Percentiles rank a stretch among this genome's conserved stretches.
Evolutionary conservation across 768 basidiomycete species (phyloP).

Genomic region (Gautieria morchelliformis): DNA sequence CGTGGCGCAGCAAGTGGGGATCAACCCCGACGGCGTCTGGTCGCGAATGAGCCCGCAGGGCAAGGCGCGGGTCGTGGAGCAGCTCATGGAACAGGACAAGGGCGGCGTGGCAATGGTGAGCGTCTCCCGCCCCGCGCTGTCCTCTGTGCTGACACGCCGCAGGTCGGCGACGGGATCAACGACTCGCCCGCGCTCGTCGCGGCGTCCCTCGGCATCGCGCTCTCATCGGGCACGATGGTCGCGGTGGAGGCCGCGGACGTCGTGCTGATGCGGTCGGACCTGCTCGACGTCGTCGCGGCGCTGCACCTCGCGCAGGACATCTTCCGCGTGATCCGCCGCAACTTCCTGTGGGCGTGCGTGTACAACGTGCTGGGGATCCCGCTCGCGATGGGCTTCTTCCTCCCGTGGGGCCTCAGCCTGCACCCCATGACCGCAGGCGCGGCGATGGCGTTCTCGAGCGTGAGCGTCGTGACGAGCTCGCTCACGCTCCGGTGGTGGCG

Average conservation of each 20-base stretch:
- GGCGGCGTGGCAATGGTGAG: constrained; percentile 86
- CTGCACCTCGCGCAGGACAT: constrained; percentile 84
- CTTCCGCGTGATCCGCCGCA: constrained; percentile 83
- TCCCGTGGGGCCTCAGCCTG: constrained; percentile 85
- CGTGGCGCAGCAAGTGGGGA: constrained; percentile 85
- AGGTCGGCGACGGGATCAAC: constrained; percentile 99
- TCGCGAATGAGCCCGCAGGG: constrained; percentile 93
- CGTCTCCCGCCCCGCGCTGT: background rate
- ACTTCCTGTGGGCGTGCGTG: constrained; percentile 92
- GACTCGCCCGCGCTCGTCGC: constrained; percentile 96
- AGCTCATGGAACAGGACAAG: constrained; percentile 63
- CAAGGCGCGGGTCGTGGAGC: constrained; percentile 77
- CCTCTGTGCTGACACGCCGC: background rate
- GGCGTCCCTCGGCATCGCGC: constrained; percentile 91
- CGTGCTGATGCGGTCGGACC: constrained; percentile 93
- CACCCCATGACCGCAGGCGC: constrained; percentile 99
- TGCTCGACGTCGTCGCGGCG: constrained; percentile 95
- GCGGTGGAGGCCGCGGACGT: constrained; percentile 98
- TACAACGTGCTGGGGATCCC: constrained; percentile 93
- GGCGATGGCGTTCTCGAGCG: constrained; percentile 96
- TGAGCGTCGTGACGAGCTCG: constrained; percentile 89
- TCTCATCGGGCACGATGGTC: constrained; percentile 93
- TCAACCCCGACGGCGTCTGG: constrained; percentile 74
- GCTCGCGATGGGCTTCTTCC: constrained; percentile 92
- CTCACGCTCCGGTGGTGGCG: constrained; percentile 81